Conservation (phyloP, 2,329 filamentous ascomycete genomes). For the Alternaria solani region DNA sequence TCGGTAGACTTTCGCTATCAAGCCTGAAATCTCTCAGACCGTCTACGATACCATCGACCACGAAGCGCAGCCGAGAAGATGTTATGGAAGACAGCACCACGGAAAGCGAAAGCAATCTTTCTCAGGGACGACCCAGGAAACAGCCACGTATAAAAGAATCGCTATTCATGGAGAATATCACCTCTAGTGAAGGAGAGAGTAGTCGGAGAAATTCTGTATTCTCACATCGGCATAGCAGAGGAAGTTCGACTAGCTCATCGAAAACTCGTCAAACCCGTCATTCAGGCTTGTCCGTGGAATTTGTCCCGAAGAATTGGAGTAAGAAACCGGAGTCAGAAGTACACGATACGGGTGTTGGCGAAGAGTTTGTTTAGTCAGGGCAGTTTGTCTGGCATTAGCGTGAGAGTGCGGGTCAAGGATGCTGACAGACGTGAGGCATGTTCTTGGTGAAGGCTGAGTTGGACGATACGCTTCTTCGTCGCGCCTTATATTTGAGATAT, state of each 20-base stretch:
- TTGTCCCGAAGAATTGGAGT: constrained; percentile 23
- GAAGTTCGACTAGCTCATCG: not conserved
- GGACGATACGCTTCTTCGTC: not conserved
- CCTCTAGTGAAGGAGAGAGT: not conserved
- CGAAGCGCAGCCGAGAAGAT: constrained; percentile 6
- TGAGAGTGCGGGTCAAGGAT: not conserved
- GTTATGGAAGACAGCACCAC: not conserved
- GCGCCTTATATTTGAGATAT: rapidly evolving
- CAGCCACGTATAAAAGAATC: not conserved
- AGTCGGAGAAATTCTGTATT: not conserved
- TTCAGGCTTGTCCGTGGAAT: constrained; percentile 22
- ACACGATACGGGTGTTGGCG: not conserved
- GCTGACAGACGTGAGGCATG: not conserved
- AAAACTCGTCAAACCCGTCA: constrained; percentile 23
- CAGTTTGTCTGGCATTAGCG: no score
- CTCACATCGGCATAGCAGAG: not conserved
- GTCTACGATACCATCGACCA: not conserved
- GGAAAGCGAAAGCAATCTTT: not conserved
- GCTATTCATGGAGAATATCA: no score
- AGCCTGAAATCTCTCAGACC: not conserved
- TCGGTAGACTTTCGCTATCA: not conserved
- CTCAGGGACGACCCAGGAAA: not conserved
- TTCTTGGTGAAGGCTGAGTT: no score
- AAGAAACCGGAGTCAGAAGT: constrained; percentile 7
- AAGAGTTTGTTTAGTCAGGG: not conserved